Percentiles rank a stretch among this genome's conserved stretches.
Conservation (phyloP, 495 filamentous ascomycete species). For the Amorphotheca resinae region DNA sequence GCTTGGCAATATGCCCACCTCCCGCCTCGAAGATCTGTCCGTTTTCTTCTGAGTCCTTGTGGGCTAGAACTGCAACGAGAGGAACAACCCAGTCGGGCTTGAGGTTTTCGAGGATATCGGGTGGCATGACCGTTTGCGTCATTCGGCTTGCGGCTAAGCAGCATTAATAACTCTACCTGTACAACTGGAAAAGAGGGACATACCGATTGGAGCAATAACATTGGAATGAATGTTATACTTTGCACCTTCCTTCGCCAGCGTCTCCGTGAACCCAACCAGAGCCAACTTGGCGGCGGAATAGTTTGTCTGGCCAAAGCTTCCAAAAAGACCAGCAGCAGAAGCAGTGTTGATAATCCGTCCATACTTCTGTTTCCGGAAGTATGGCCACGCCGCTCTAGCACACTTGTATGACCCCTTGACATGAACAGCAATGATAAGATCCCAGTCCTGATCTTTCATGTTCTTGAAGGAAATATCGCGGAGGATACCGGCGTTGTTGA, state of each 20-base stretch:
- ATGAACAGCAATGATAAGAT: constrained; percentile 85
- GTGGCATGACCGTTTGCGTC: constrained; percentile 97
- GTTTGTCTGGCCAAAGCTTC: constrained; percentile 91
- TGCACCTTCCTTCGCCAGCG: constrained; percentile 88
- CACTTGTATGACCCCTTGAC: constrained; percentile 96
- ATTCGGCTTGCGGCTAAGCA: constrained; percentile 71
- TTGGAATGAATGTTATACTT: constrained; percentile 99
- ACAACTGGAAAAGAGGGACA: constrained; percentile 8
- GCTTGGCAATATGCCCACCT: constrained; percentile 84
- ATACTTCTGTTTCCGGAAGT: constrained; percentile 98
- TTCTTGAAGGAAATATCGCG: constrained; percentile 98
- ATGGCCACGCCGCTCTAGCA: constrained; percentile 88
- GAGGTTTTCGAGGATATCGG: constrained; percentile 75
- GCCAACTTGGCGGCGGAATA: constrained; percentile 96
- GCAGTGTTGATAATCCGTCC: constrained; percentile 93
- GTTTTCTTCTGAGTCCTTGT: constrained; percentile 75
- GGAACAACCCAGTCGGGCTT: constrained; percentile 96
- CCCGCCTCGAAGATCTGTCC: constrained; percentile 91
- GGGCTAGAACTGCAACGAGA: constrained; percentile 77
- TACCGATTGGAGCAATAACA: constrained; percentile 83
- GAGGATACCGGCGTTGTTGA: constrained; percentile 97
- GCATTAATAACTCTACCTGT: constrained; percentile 6
- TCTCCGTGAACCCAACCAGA: constrained; percentile 97
- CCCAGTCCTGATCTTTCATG: constrained; percentile 96
- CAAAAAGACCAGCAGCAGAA: constrained; percentile 90